Percentiles rank a stretch among this genome's conserved stretches.
Conservation (phyloP, 495 filamentous ascomycete species). For the Xylaria scruposa region DNA sequence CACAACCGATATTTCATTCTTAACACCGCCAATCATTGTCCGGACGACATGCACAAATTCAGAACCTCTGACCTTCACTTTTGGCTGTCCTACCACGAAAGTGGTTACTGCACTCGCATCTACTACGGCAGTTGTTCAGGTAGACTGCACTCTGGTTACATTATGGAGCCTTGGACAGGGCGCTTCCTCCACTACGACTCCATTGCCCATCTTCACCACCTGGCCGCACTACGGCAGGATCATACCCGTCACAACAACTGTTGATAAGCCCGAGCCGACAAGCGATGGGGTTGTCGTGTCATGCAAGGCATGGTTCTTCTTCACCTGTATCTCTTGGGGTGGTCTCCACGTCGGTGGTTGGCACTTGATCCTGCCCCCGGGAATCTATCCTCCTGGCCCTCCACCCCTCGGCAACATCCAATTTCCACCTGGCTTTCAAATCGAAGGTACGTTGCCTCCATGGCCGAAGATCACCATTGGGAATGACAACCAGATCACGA, state of each 20-base stretch:
- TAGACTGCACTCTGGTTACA: background rate
- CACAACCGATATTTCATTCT: constrained; percentile 5
- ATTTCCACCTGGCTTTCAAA: constrained; percentile 22
- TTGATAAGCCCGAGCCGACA: constrained; percentile 12
- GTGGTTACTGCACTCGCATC: background rate
- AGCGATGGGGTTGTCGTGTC: constrained; percentile 21
- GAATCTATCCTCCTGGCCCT: constrained; percentile 28
- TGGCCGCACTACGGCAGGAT: constrained; percentile 7
- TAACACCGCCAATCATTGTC: background rate
- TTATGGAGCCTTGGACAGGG: background rate
- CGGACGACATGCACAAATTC: constrained; percentile 8
- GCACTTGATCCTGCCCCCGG: constrained; percentile 30
- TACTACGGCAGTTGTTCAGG: background rate
- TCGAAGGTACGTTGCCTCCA: constrained; percentile 25
- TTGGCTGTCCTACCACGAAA: constrained; percentile 1
- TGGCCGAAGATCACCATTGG: constrained; percentile 36
- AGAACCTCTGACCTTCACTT: background rate
- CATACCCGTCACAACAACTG: background rate
- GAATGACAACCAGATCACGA: constrained; percentile 21
- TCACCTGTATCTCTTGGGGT: constrained; percentile 26
- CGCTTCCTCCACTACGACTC: background rate
- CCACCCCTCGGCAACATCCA: constrained; percentile 22
- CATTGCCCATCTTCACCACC: background rate
- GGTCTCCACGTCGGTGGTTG: constrained; percentile 25
- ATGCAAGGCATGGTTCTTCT: constrained; percentile 32